Conservation (phyloP, 176 grass and related monocot genomes). For the Stipa capillata region DNA sequence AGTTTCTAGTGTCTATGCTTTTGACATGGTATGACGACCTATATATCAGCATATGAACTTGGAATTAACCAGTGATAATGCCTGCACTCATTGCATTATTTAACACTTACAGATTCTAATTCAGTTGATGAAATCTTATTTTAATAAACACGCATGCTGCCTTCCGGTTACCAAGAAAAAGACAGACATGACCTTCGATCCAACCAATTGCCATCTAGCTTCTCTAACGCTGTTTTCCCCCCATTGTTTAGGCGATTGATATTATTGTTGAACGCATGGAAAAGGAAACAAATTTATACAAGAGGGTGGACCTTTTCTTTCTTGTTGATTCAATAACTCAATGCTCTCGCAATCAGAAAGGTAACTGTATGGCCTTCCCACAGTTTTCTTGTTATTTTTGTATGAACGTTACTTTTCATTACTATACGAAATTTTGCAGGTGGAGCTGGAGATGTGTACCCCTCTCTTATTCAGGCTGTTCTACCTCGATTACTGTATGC, state of each 20-base stretch:
- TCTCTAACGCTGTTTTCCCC: slow-evolving; percentile 16
- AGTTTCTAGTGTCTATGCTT: not conserved
- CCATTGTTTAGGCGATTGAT: slow-evolving; percentile 52
- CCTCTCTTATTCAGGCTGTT: slow-evolving; percentile 68
- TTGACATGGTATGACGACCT: not conserved
- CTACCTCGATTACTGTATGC: slow-evolving; percentile 73
- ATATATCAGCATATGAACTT: not conserved
- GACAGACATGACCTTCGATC: not conserved
- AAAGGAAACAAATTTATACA: slow-evolving; percentile 74
- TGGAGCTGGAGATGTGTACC: slow-evolving; percentile 69
- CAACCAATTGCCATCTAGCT: slow-evolving; percentile 5
- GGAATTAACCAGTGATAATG: slow-evolving; percentile 8
- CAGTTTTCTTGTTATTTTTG: not conserved
- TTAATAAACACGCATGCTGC: not conserved
- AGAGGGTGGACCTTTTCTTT: slow-evolving; percentile 91
- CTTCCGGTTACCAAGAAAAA: slow-evolving; percentile 1
- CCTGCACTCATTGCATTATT: not conserved
- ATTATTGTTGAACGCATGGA: slow-evolving; percentile 72
- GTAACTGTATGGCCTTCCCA: slow-evolving; percentile 14
- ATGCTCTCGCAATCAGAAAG: slow-evolving; percentile 72
- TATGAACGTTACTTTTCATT: not conserved
- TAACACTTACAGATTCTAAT: not conserved
- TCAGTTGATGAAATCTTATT: not conserved
- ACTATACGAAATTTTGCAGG: slow-evolving; percentile 46
- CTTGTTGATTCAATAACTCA: slow-evolving; percentile 97